These are phyloP conservation scores for Musa schizocarpa DNA, from an alignment of 176 grass and related monocot genomes.

Conservation along the genomic window DNA sequence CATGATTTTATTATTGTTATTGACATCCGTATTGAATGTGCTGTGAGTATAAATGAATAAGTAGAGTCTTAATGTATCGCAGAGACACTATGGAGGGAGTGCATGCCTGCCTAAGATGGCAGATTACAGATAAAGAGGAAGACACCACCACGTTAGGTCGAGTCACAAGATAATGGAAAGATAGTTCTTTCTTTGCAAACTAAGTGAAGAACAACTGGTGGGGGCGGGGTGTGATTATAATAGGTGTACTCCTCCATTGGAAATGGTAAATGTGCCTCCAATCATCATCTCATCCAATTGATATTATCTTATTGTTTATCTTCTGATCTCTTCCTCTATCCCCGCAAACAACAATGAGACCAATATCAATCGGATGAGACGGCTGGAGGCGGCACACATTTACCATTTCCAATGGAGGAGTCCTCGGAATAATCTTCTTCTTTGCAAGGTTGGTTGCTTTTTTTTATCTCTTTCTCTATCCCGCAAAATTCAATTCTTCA, in stretches of 20 bases:
- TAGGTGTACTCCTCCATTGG: slow-evolving; percentile 1
- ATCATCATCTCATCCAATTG: slow-evolving; percentile 18
- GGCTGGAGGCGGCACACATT: slow-evolving; percentile 12
- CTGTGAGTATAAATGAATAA: slow-evolving; percentile 54
- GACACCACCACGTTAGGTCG: background rate
- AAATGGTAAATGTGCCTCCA: slow-evolving; percentile 1
- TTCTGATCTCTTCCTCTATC: slow-evolving; percentile 11
- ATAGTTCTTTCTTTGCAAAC: background rate
- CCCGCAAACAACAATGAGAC: slow-evolving; percentile 5
- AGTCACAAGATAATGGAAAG: background rate
- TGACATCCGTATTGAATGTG: background rate
- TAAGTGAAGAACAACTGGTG: no score
- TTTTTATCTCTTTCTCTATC: no score
- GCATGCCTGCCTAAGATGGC: slow-evolving; percentile 77
- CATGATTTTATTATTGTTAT: no score
- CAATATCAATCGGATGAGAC: slow-evolving; percentile 11
- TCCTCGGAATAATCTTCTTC: background rate
- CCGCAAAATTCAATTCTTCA: slow-evolving; percentile 15
- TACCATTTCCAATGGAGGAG: background rate
- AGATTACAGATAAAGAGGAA: slow-evolving; percentile 27
- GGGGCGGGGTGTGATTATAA: no score
- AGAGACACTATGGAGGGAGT: slow-evolving; percentile 54
- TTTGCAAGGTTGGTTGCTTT: no score
- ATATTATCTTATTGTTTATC: slow-evolving; percentile 7
- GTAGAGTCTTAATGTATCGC: slow-evolving; percentile 52